Evolutionary conservation across 306 rosid species (phyloP).

Genomic region (Glycine latifolia): DNA sequence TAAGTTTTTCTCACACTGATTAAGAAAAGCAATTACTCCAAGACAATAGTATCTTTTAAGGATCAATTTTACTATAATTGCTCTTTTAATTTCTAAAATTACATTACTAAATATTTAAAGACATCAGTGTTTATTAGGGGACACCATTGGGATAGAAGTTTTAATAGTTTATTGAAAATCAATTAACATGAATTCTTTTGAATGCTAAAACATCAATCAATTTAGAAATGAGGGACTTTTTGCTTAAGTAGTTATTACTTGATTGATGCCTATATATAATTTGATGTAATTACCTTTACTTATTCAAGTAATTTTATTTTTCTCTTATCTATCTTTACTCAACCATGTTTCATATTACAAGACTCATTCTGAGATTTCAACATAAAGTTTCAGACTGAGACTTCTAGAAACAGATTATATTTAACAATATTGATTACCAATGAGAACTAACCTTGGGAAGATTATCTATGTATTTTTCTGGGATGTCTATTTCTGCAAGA

Average conservation of each 20-base stretch:
- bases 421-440: constrained; percentile 21
- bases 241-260: neutral
- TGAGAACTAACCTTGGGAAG: constrained; percentile 85
- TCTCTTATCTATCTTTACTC: neutral
- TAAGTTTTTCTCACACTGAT: no score
- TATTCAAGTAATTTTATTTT: neutral
- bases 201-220: no score
- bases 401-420: constrained; percentile 5
- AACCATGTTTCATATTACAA: neutral
- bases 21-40: no score
- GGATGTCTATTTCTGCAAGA: constrained; percentile 88
- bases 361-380: constrained; percentile 45
- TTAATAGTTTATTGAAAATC: no score
- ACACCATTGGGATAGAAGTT: no score
- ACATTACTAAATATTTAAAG: no score
- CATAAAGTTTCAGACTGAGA: constrained; percentile 14
- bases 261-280: neutral
- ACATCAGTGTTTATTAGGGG: no score
- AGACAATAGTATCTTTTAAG: no score
- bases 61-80: no score
- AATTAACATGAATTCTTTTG: no score
- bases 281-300: neutral
- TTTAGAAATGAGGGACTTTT: neutral
- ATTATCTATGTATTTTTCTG: constrained; percentile 71
- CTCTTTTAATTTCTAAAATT: no score